phyloP scores from a whole-genome alignment of 441 rosid species.

The Erodium texanum region DNA sequence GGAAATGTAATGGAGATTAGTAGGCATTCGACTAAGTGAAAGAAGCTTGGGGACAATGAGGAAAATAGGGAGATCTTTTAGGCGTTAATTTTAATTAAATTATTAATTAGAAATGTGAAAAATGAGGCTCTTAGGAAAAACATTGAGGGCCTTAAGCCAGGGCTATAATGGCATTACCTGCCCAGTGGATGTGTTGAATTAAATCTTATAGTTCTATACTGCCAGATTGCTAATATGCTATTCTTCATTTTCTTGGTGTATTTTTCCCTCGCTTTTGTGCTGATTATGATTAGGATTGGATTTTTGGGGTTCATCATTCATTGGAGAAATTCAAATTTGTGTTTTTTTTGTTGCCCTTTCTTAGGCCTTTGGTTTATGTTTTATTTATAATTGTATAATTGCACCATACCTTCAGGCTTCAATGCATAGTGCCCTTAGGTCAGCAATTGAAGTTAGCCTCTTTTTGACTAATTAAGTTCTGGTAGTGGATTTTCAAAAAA shows the following conservation, averaged over 20 bases:
- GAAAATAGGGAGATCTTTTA: not conserved
- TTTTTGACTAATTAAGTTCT: not conserved
- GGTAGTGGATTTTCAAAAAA: too few relatives aligned
- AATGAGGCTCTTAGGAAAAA: not conserved
- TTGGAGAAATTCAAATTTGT: not conserved
- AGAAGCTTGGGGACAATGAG: not conserved
- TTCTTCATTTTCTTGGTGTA: not conserved
- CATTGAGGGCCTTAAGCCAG: not conserved
- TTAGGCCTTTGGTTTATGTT: not conserved
- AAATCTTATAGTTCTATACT: too few relatives aligned
- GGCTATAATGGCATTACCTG: not conserved
- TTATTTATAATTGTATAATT: not conserved
- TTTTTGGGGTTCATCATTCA: not conserved
- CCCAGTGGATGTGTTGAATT: not conserved
- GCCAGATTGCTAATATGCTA: not conserved
- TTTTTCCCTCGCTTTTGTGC: not conserved
- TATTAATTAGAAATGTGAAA: not conserved
- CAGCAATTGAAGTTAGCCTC: not conserved
- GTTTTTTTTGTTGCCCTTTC: not conserved
- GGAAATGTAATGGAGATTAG: not conserved
- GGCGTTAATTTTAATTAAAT: not conserved
- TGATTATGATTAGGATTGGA: not conserved
- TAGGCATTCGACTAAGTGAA: not conserved
- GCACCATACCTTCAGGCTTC: too few relatives aligned
- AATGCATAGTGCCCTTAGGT: not conserved